Conservation (phyloP, 192 early-diverging fungal species). For the Rhizoclosmatium globosum region DNA sequence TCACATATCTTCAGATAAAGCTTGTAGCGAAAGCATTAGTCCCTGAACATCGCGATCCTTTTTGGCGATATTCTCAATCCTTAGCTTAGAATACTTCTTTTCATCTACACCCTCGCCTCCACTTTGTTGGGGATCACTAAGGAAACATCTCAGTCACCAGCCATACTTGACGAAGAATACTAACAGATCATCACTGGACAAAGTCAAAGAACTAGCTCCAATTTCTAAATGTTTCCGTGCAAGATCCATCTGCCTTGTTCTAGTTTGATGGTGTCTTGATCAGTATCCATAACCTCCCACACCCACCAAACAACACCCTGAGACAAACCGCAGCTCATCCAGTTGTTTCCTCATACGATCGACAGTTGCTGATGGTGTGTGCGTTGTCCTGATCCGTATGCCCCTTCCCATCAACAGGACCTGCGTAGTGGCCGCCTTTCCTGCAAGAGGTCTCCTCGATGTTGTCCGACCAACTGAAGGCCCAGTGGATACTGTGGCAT, state of each 20-base stretch:
- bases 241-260: constrained; percentile 29
- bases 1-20: constrained; percentile 21
- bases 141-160: constrained; percentile 1
- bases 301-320: neutral
- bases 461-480: neutral
- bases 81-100: neutral
- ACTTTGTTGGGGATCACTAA: neutral
- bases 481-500: neutral
- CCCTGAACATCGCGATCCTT: constrained; percentile 22
- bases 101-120: neutral
- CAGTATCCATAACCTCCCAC: neutral
- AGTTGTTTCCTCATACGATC: constrained; percentile 31
- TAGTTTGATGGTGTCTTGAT: neutral
- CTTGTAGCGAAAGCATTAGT: constrained; percentile 21
- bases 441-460: neutral
- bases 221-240: constrained; percentile 29
- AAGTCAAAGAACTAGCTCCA: neutral
- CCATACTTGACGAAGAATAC: neutral
- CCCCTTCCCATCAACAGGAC: neutral
- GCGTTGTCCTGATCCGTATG: neutral
- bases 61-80: neutral
- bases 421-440: neutral
- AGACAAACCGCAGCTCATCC: constrained; percentile 16
- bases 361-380: neutral
- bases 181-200: constrained; percentile 19